A percentile compares a stretch with the other conserved stretches of the same genome.
Evolutionary conservation across 176 grass and related monocot species (phyloP).

Genomic region (Aegilops sharonensis): DNA sequence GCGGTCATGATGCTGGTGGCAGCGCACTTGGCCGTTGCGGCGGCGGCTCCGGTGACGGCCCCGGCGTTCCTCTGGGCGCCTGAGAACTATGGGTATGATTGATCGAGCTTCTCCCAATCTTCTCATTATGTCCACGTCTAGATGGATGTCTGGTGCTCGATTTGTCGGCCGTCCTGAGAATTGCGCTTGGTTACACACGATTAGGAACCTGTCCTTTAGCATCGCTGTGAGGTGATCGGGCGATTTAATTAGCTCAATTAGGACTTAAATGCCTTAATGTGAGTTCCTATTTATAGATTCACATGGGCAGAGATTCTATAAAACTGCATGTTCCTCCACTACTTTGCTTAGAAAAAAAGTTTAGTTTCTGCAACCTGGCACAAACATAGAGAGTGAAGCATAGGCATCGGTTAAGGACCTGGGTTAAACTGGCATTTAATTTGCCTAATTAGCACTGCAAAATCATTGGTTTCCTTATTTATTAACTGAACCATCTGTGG

Average conservation of each 20-base stretch:
- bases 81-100: slow-evolving; percentile 3
- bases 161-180: neutral
- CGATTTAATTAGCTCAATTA: neutral
- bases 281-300: neutral
- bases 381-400: neutral
- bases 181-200: neutral
- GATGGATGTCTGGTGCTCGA: neutral
- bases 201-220: neutral
- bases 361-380: neutral
- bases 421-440: neutral
- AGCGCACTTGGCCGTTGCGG: neutral
- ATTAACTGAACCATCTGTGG: too few species aligned
- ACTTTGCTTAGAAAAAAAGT: neutral
- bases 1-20: neutral
- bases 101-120: neutral
- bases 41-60: neutral
- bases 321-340: neutral
- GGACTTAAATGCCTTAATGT: neutral
- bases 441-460: neutral
- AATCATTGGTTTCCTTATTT: neutral
- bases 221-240: neutral
- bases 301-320: neutral
- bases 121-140: neutral
- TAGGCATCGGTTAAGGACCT: neutral
- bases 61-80: neutral